Percentiles rank a stretch among this genome's conserved stretches.
These are phyloP conservation scores for Rhizophagus clarus DNA, from an alignment of 192 early-diverging fungal genomes.

Conservation along the genomic window DNA sequence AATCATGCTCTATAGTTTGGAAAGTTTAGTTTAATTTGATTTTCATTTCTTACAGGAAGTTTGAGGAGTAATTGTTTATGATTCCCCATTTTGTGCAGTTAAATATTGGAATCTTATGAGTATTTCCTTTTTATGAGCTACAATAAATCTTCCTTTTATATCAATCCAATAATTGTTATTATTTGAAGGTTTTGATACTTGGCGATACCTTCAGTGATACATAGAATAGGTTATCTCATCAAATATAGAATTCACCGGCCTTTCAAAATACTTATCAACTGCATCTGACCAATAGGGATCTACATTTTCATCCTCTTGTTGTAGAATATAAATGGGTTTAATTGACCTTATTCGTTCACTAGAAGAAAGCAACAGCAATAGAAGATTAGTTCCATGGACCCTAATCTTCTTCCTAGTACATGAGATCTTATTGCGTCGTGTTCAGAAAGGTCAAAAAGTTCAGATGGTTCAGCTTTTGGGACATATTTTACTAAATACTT, in stretches of 20 bases:
- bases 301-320: not conserved
- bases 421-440: not conserved
- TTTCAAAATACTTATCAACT: not conserved
- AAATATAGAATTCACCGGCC: not conserved
- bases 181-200: not conserved
- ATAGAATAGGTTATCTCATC: not conserved
- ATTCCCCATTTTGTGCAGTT: not conserved
- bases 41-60: not conserved
- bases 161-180: not conserved
- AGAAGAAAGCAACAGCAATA: not conserved
- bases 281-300: not conserved
- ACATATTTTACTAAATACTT: constrained; percentile 15
- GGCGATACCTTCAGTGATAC: not conserved
- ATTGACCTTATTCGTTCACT: not conserved
- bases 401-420: not conserved
- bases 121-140: not conserved
- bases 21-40: too few relatives aligned
- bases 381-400: not conserved
- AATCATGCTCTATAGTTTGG: too few relatives aligned
- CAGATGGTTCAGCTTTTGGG: not conserved
- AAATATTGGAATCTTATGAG: not conserved
- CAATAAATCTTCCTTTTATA: not conserved
- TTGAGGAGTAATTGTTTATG: not conserved
- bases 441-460: constrained; percentile 2
- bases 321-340: not conserved